These are phyloP conservation scores for Cryptococcus maquisensis DNA, from an alignment of 1,284 basidiomycete species.

Conservation along the genomic window DNA sequence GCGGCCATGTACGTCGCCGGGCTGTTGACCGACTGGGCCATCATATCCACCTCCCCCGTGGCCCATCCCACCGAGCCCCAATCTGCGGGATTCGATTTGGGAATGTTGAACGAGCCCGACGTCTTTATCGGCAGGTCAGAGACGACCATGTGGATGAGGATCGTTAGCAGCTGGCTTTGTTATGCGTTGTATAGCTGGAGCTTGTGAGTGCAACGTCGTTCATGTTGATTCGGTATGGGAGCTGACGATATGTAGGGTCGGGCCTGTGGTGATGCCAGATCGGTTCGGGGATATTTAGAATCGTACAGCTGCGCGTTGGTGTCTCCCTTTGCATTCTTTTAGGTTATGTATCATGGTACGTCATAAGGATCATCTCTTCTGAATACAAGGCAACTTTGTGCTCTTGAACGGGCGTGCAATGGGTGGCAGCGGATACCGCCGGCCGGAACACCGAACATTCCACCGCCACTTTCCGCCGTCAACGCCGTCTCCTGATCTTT, in stretches of 20 bases:
- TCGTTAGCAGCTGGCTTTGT: conserved; percentile 93
- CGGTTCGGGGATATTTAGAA: conserved; percentile 45
- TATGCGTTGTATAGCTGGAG: conserved; percentile 87
- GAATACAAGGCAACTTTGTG: no score
- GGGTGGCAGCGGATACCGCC: no score
- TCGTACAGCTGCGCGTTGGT: neutral
- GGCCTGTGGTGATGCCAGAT: conserved; percentile 81
- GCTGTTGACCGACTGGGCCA: conserved; percentile 86
- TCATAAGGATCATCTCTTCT: no score
- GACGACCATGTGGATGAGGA: conserved; percentile 98
- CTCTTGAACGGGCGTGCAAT: no score
- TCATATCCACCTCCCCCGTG: conserved; percentile 41
- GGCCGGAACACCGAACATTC: no score
- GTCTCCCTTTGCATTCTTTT: no score
- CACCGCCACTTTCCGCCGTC: no score
- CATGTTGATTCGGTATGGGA: neutral
- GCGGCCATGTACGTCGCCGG: conserved; percentile 98
- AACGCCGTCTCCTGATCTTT: no score
- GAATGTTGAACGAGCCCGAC: conserved; percentile 50
- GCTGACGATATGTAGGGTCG: conserved; percentile 52
- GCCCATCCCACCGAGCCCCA: conserved; percentile 29
- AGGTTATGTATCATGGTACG: no score
- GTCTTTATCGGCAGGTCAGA: conserved; percentile 94
- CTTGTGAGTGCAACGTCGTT: conserved; percentile 45
- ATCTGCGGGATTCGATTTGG: conserved; percentile 1